A percentile compares a stretch with the other conserved stretches of the same genome.
These are phyloP conservation scores for Lathyrus aphaca DNA, from an alignment of 306 rosid species.

Conservation along the genomic window DNA sequence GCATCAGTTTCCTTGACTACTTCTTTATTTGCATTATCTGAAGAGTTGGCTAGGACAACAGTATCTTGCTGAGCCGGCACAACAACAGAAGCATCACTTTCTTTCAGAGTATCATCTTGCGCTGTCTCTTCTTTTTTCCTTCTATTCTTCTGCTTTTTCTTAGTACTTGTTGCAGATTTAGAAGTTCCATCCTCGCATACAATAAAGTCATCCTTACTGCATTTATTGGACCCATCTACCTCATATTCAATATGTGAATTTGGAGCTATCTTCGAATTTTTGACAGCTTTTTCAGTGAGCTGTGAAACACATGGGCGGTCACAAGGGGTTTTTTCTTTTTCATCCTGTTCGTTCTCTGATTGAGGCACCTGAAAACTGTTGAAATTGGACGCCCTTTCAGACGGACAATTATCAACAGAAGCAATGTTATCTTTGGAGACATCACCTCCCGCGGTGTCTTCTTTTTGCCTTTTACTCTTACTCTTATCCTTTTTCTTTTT, in stretches of 20 bases:
- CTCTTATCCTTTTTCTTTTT: conserved; percentile 33
- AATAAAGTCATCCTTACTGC: conserved; percentile 18
- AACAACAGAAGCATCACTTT: conserved; percentile 32
- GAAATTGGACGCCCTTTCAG: conserved; percentile 19
- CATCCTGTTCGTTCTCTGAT: conserved; percentile 29
- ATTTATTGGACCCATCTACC: conserved; percentile 36
- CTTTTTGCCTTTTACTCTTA: conserved; percentile 28
- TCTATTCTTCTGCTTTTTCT: conserved; percentile 33
- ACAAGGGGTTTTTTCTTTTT: conserved; percentile 19
- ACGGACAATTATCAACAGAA: conserved; percentile 26
- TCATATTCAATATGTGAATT: conserved; percentile 8
- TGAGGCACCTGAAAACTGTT: conserved; percentile 16
- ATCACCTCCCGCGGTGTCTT: not conserved
- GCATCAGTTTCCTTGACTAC: conserved; percentile 43
- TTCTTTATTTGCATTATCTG: conserved; percentile 40
- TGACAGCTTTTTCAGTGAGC: conserved; percentile 17
- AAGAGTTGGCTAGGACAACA: conserved; percentile 34
- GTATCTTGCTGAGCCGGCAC: conserved; percentile 36
- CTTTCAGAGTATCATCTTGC: conserved; percentile 24
- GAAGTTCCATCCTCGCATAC: conserved; percentile 30
- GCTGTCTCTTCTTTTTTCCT: conserved; percentile 27
- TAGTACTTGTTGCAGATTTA: conserved; percentile 30
- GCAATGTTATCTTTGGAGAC: conserved; percentile 26
- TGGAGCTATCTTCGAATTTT: conserved; percentile 32
- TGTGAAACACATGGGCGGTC: conserved; percentile 8